Percentiles rank a stretch among this genome's conserved stretches.
Conservation (phyloP, 345 rosid genomes). For the Populus simonii region DNA sequence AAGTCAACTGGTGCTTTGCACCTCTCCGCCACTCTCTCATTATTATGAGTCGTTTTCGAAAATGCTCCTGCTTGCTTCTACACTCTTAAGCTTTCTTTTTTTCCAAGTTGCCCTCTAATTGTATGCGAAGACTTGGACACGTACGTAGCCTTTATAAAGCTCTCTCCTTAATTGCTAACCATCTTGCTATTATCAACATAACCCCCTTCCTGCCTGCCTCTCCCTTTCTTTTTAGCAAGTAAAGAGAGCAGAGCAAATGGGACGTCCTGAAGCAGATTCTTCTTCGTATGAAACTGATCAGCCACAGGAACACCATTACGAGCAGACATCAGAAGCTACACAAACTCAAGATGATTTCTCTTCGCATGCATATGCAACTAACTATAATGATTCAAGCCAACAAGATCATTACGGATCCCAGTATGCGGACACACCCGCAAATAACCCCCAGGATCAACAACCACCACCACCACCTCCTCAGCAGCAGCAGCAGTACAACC, state of each 20-base stretch:
- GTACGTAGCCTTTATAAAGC: not conserved
- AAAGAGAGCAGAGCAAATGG: constrained; percentile 2
- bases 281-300: not conserved
- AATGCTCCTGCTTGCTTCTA: not conserved
- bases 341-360: not conserved
- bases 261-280: constrained; percentile 4
- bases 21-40: not conserved
- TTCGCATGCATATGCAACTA: not conserved
- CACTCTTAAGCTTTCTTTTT: not conserved
- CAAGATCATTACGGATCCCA: not conserved
- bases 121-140: no score
- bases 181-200: not conserved
- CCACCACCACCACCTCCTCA: not conserved
- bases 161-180: not conserved
- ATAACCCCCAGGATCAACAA: not conserved
- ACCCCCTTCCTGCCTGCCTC: not conserved
- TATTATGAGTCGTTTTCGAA: not conserved
- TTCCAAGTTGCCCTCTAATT: no score
- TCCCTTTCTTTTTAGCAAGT: not conserved
- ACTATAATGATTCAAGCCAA: not conserved
- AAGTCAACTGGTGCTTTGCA: not conserved
- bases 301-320: not conserved
- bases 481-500: not conserved
- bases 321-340: not conserved
- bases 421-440: not conserved